Base-by-base conservation (phyloP, 2,329 filamentous ascomycete species). In the Fusarium mexicanum region DNA sequence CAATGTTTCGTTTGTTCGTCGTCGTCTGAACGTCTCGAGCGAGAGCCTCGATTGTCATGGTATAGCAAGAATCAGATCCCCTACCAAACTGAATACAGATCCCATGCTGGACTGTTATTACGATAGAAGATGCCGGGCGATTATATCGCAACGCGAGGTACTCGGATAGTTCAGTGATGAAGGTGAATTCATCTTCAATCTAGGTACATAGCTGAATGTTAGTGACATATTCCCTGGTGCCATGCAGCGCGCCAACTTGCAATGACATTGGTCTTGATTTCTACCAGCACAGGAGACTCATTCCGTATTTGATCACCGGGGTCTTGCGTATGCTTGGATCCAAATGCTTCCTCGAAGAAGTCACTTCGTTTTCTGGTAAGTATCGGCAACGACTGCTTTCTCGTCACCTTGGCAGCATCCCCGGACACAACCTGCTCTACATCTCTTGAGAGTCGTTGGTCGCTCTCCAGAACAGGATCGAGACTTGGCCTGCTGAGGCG, bases 1-100 rank as follows among this genome's bases (percentile, higher is more conserved):
- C 87, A 2, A 94, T 91, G 81, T 96, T 96, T 71, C 94, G 90
- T 80, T 93, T 93, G 84, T 98, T 98, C 60, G 90, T 94, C 8
- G 91, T 88, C 0, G 93, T 90, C 69, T 92, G 91, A 5, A 96
- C 84, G 73, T 94, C 88, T 17, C 86, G 86, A 3, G 92, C 87
- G 16, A 96, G 86, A 2, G 94, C 91, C 41, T 89, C 91, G 67
- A 98, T 89, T 40, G 90, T 92, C 78, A 97, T 86, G 68, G 91
- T 88, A 79, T 98, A 98, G 26, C 94, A 93, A 8, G 94, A 92
- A 58, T 95, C 92, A 72, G 94, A 92, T 10, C 90, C 91, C 41
- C 91, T 93, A 5, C 90, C 93, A 69, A 96, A 92, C 63, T 94
- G 85, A 76, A 98, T 89, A 78, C 92, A 93, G 20, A 90, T 88